Percentiles rank a stretch among this genome's conserved stretches.
These are phyloP conservation scores for Dioscorea zingiberensis DNA, from an alignment of 106 monocot species.

Conservation along the genomic window DNA sequence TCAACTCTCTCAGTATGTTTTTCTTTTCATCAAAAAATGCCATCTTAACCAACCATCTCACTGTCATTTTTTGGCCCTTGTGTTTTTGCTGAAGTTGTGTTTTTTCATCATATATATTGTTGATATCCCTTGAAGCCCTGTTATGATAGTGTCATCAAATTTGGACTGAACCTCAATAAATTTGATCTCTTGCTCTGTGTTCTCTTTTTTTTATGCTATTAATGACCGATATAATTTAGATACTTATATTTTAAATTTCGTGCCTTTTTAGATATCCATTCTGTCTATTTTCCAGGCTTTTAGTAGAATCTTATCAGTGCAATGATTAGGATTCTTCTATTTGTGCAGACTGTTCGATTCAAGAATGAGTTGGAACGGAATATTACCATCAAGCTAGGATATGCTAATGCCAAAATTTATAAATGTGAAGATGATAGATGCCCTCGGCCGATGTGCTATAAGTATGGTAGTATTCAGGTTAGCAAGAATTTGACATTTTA, in stretches of 20 bases:
- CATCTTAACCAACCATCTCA: no score
- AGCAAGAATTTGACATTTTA: neutral
- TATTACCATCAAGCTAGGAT: constrained; percentile 95
- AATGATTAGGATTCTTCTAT: neutral
- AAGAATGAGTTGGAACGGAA: constrained; percentile 95
- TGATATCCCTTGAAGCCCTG: no score
- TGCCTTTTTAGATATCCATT: neutral
- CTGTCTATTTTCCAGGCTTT: neutral
- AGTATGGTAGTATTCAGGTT: constrained; percentile 38
- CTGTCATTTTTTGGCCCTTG: no score
- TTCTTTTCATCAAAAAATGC: no score
- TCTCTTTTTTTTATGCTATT: neutral
- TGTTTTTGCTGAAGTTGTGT: no score
- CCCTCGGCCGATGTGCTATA: constrained; percentile 89
- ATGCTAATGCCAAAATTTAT: constrained; percentile 98
- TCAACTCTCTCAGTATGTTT: no score
- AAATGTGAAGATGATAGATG: constrained; percentile 98
- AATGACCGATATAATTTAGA: neutral
- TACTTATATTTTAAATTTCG: neutral
- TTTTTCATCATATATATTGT: no score
- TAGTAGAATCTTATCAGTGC: no score
- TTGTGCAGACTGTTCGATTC: constrained; percentile 83
- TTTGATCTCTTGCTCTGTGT: neutral
- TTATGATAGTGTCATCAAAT: neutral
- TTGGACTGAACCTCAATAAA: neutral